A percentile compares a stretch with the other conserved stretches of the same genome.
Evolutionary conservation across 805 yeast genomes (phyloP).

Genomic region (Pichia gijzeniarum): DNA sequence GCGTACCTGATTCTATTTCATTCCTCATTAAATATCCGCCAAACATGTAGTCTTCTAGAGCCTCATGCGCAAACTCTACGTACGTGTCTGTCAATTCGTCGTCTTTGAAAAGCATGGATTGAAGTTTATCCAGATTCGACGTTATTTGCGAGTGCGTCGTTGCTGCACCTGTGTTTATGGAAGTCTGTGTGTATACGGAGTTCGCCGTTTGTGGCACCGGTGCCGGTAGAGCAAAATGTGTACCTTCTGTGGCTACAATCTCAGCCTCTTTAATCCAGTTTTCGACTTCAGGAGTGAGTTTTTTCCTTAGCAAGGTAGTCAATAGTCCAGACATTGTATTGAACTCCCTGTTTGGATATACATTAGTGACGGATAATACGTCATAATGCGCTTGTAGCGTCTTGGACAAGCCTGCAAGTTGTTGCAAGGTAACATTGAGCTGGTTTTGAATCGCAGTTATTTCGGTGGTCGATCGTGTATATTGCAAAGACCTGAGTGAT

Average conservation of each 20-base stretch:
- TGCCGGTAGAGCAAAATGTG: background rate
- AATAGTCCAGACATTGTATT: slow-evolving; percentile 82
- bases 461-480: slow-evolving; percentile 23
- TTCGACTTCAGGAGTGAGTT: slow-evolving; percentile 83
- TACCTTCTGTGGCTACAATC: background rate
- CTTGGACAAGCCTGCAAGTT: slow-evolving; percentile 67
- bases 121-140: slow-evolving; percentile 7
- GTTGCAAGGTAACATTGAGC: slow-evolving; percentile 75
- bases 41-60: slow-evolving; percentile 52
- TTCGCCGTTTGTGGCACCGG: background rate
- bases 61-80: slow-evolving; percentile 42
- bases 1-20: slow-evolving; percentile 34
- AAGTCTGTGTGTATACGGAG: background rate
- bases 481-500: slow-evolving; percentile 37
- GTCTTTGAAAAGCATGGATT: slow-evolving; percentile 30
- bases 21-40: slow-evolving; percentile 52
- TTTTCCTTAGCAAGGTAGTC: slow-evolving; percentile 80
- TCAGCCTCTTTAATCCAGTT: slow-evolving; percentile 53
- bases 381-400: slow-evolving; percentile 59
- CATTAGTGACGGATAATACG: slow-evolving; percentile 58
- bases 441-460: slow-evolving; percentile 74
- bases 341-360: slow-evolving; percentile 76
- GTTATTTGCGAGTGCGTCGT: slow-evolving; percentile 11
- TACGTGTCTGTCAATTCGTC: slow-evolving; percentile 74
- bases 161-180: slow-evolving; percentile 6